Evolutionary conservation across 495 filamentous ascomycete species (phyloP).

Genomic region (Hamigera avellanea): DNA sequence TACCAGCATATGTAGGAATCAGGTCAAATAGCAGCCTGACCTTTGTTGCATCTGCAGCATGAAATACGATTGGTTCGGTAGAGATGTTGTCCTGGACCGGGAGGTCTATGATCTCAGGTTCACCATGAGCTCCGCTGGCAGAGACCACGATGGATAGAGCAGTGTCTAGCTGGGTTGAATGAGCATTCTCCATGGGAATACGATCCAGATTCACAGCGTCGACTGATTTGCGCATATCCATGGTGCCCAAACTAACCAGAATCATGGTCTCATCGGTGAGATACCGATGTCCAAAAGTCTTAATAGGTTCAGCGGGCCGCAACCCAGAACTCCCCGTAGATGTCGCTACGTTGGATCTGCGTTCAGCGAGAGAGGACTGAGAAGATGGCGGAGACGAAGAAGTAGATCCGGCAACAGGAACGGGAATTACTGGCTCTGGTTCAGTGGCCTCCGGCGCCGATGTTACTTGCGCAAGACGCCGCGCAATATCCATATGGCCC

Average conservation of each 20-base stretch:
- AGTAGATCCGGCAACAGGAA: constrained; percentile 16
- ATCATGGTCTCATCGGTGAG: constrained; percentile 81
- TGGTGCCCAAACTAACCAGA: constrained; percentile 82
- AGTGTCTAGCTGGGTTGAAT: constrained; percentile 87
- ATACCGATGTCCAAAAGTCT: constrained; percentile 93
- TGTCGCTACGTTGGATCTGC: constrained; percentile 35
- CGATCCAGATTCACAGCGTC: constrained; percentile 79
- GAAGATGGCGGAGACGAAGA: constrained; percentile 35
- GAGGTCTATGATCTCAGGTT: constrained; percentile 79
- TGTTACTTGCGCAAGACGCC: constrained; percentile 45
- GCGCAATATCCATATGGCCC: constrained; percentile 73
- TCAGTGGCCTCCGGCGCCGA: constrained; percentile 24
- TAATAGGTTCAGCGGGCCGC: constrained; percentile 59
- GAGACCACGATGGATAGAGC: constrained; percentile 86
- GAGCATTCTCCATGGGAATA: constrained; percentile 76
- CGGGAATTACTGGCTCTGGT: constrained; percentile 21
- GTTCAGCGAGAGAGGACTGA: constrained; percentile 40
- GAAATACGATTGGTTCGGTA: constrained; percentile 86
- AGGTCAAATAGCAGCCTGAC: constrained; percentile 92
- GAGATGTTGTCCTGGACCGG: constrained; percentile 89
- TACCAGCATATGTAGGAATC: constrained; percentile 93
- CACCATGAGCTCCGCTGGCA: constrained; percentile 76
- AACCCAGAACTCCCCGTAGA: constrained; percentile 20
- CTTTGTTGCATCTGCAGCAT: constrained; percentile 60
- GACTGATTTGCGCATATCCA: constrained; percentile 76